Evolutionary conservation across 768 basidiomycete genomes (phyloP).

Genomic region (Sarcomyxa edulis): DNA sequence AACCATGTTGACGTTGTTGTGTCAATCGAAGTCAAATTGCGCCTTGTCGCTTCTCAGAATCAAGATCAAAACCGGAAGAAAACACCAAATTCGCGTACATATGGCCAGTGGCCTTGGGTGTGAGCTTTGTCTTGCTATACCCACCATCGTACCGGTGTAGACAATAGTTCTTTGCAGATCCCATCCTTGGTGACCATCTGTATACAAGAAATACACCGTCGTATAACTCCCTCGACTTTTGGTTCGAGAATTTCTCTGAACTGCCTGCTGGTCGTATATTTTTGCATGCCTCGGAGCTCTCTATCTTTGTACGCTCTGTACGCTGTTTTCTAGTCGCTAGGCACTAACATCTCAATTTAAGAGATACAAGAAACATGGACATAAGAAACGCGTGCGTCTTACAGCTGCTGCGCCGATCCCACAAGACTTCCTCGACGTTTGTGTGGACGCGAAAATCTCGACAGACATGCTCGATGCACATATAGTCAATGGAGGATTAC

Average conservation of each 20-base stretch:
- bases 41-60: slow-evolving; percentile 55
- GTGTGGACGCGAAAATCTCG: slow-evolving; percentile 38
- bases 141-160: too few relatives aligned
- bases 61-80: slow-evolving; percentile 54
- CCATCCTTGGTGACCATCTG: slow-evolving; percentile 57
- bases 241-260: slow-evolving; percentile 16
- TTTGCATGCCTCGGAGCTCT: slow-evolving; percentile 55
- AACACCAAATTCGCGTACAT: slow-evolving; percentile 71
- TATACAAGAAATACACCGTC: slow-evolving; percentile 36
- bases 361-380: slow-evolving; percentile 42
- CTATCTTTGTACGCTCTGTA: slow-evolving; percentile 41
- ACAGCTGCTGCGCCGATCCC: slow-evolving; percentile 56
- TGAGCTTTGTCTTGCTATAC: slow-evolving; percentile 15
- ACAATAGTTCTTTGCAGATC: slow-evolving; percentile 48
- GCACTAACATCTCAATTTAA: slow-evolving; percentile 15
- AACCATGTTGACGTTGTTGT: slow-evolving; percentile 7
- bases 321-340: slow-evolving; percentile 3
- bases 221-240: too few relatives aligned
- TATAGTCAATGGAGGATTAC: slow-evolving; percentile 46
- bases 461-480: slow-evolving; percentile 26
- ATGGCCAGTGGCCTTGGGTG: slow-evolving; percentile 46
- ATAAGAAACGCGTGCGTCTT: slow-evolving; percentile 44
- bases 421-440: slow-evolving; percentile 46
- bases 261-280: slow-evolving; percentile 48
- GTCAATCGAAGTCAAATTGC: slow-evolving; percentile 29